Evolutionary conservation across 495 filamentous ascomycete species (phyloP), one percentile per base, ranked within the genome.

Genomic region (Antarctomyces pellizariae): DNA sequence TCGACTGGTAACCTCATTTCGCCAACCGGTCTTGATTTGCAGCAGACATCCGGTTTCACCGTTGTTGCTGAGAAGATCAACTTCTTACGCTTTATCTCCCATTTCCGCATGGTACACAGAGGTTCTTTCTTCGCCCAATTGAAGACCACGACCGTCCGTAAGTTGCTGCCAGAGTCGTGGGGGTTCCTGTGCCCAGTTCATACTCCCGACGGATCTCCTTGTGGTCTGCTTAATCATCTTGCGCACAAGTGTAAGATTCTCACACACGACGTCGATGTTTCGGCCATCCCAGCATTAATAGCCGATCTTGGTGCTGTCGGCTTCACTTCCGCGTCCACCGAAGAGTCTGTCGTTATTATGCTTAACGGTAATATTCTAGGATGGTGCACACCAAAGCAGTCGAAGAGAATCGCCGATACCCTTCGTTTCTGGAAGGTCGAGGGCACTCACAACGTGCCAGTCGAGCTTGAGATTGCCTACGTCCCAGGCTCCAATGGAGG

Each of bases 11-110:
- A 97, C 42, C 57, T 97, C 16, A 62, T 74, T 36, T 90, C 77
- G 53, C 73, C 75, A 4, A 83, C 75, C 17, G 86, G 86, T 38
- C 59, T 97, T 24, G 86, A 95, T 62, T 47, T 93, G 34, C 84
- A 93, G 36, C 86, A 97, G 44, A 64, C 70, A 1, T 89, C 86
- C 15, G 86, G 86, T 31, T 97, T 86, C 50, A 89, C 76, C 0
- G 76, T 97, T 19, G 84, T 93, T 30, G 86, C 86, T 3, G 86
- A 97, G 49, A 95, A 95, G 59, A 82, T 95, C 42, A 97, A 97
- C 57, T 97, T 95, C 55, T 72, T 89, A 41, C 75, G 86, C 37
- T 97, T 97, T 54, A 89, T 97, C 53, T 84, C 77, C 54, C 86
- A 97, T 46, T 97, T 97, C 59, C 79, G 86, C 26, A 93, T 92